Conservation (phyloP, 805 yeast genomes). For the Wickerhamiella azymoides region DNA sequence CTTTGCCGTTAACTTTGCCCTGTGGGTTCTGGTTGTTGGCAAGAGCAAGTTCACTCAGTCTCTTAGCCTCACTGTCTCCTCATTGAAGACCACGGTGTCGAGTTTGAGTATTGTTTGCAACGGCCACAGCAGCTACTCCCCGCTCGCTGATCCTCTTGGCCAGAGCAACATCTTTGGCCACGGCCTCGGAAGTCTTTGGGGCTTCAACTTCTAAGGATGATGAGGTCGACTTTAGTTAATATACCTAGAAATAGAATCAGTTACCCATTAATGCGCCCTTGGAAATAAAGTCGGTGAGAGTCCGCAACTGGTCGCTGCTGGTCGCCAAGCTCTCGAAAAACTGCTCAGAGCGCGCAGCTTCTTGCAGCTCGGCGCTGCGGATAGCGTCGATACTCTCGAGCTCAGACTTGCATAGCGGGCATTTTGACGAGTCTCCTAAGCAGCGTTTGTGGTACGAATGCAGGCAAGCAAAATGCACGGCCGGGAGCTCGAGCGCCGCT, state of each 20-base stretch:
- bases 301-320: slow-evolving; percentile 51
- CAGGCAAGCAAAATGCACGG: slow-evolving; percentile 69
- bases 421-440: slow-evolving; percentile 31
- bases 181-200: background rate
- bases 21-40: background rate
- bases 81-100: background rate
- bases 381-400: slow-evolving; percentile 50
- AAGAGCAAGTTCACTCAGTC: background rate
- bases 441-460: slow-evolving; percentile 84
- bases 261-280: slow-evolving; percentile 53
- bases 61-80: background rate
- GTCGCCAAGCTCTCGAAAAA: slow-evolving; percentile 43
- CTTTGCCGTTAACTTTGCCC: background rate
- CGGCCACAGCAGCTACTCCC: background rate
- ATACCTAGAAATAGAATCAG: background rate
- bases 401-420: slow-evolving; percentile 70
- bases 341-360: slow-evolving; percentile 46
- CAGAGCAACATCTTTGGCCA: background rate
- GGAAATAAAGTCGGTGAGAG: slow-evolving; percentile 70
- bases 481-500: slow-evolving; percentile 56
- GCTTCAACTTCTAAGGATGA: background rate
- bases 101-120: background rate
- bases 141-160: background rate
- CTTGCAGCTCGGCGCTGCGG: slow-evolving; percentile 41
- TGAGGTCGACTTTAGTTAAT: background rate